Conservation (phyloP, 257 asterid genomes). For the Lithospermum erythrorhizon region DNA sequence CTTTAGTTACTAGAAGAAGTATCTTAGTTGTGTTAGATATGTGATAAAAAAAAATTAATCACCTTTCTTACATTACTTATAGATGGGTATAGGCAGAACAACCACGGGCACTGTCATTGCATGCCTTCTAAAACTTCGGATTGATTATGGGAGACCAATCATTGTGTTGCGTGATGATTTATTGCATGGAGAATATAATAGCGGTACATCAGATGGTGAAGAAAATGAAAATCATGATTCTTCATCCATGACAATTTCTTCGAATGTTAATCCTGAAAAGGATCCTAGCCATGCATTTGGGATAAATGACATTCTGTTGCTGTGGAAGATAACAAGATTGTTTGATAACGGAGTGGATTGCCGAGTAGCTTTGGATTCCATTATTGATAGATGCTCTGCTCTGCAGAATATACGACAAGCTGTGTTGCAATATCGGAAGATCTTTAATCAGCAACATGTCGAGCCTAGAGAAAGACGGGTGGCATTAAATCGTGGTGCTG, state of each 20-base stretch:
- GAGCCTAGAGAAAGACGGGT: slow-evolving; percentile 98
- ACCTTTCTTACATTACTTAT: slow-evolving; percentile 13
- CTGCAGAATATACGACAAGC: slow-evolving; percentile 98
- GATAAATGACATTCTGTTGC: slow-evolving; percentile 80
- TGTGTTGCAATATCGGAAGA: slow-evolving; percentile 80
- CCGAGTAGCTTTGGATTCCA: slow-evolving; percentile 87
- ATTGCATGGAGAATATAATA: slow-evolving; percentile 30
- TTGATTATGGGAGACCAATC: slow-evolving; percentile 81
- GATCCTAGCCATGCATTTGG: slow-evolving; percentile 62
- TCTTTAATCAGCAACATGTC: slow-evolving; percentile 78
- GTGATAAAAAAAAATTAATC: slow-evolving; percentile 1
- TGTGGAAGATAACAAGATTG: slow-evolving; percentile 88
- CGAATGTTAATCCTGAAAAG: slow-evolving; percentile 29
- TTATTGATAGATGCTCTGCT: slow-evolving; percentile 88
- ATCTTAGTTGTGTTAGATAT: background rate
- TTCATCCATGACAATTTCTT: slow-evolving; percentile 24
- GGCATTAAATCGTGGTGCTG: slow-evolving; percentile 97
- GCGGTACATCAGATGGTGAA: slow-evolving; percentile 32
- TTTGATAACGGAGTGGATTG: slow-evolving; percentile 96
- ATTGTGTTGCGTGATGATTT: slow-evolving; percentile 45
- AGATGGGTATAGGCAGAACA: slow-evolving; percentile 99
- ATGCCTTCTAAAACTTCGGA: slow-evolving; percentile 84
- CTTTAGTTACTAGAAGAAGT: slow-evolving; percentile 9
- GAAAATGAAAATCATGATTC: slow-evolving; percentile 42
- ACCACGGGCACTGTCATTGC: slow-evolving; percentile 96